Conservation (phyloP, 768 basidiomycete species). For the Serendipita sp. region DNA sequence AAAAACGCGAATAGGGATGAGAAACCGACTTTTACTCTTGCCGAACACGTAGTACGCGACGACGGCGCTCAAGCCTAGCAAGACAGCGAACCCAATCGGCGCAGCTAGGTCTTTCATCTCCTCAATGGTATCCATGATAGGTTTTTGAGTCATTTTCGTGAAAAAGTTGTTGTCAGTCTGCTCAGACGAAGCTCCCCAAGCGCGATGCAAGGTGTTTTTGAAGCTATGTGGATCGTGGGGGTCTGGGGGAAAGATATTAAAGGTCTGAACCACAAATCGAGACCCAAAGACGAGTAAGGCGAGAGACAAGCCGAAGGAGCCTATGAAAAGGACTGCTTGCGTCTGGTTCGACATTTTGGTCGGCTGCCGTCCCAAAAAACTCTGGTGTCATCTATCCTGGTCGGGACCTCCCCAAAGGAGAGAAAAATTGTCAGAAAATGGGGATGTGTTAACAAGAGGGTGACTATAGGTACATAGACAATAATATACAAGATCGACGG, state of each 20-base stretch:
- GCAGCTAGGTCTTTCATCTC: constrained; percentile 39
- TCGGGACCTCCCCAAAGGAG: background rate
- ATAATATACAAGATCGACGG: background rate
- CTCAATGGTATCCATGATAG: constrained; percentile 20
- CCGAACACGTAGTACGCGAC: constrained; percentile 7
- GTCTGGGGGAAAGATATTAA: constrained; percentile 41
- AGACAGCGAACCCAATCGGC: constrained; percentile 7
- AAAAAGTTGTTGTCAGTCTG: constrained; percentile 20
- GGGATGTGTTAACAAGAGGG: background rate
- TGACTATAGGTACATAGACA: background rate
- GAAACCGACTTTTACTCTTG: constrained; percentile 7
- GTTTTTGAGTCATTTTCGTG: constrained; percentile 15
- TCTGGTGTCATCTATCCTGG: background rate
- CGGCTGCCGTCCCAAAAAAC: background rate
- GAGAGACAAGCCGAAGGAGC: constrained; percentile 35
- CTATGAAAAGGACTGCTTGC: constrained; percentile 26
- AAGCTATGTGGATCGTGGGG: constrained; percentile 19
- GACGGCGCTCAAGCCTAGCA: constrained; percentile 5
- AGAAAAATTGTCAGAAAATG: too few relatives aligned
- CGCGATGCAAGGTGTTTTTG: background rate
- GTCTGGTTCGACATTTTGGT: background rate
- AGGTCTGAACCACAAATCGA: constrained; percentile 26
- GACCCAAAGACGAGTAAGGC: constrained; percentile 29
- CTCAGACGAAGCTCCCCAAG: constrained; percentile 35
- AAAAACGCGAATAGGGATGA: background rate